Percentiles rank a stretch among this genome's conserved stretches.
phyloP scores from a whole-genome alignment of 2,329 filamentous ascomycete species.

The Daldinia sp. region DNA sequence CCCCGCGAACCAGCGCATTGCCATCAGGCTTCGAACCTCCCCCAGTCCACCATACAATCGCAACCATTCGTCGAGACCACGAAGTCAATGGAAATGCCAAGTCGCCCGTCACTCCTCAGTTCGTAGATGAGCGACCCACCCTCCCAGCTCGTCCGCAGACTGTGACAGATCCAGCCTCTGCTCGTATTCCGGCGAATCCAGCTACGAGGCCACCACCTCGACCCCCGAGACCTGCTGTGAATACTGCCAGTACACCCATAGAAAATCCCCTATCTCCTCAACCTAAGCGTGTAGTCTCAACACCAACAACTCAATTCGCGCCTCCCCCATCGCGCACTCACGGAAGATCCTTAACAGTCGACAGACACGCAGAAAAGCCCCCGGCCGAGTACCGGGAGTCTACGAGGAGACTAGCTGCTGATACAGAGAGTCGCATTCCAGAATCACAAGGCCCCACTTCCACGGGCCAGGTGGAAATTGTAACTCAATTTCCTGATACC shows the following conservation, averaged over 20 bases:
- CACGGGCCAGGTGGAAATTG: slow-evolving; percentile 60
- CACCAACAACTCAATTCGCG: slow-evolving; percentile 58
- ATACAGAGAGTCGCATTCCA: slow-evolving; percentile 34
- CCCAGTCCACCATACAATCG: slow-evolving; percentile 63
- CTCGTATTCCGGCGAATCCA: slow-evolving; percentile 47
- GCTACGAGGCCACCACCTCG: slow-evolving; percentile 58
- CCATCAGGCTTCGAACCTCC: slow-evolving; percentile 63
- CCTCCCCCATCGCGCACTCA: slow-evolving; percentile 59
- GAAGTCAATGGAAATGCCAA: slow-evolving; percentile 57
- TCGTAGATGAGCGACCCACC: slow-evolving; percentile 61
- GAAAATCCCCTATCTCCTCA: slow-evolving; percentile 45
- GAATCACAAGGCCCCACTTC: slow-evolving; percentile 43
- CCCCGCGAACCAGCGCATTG: slow-evolving; percentile 51
- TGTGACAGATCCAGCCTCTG: slow-evolving; percentile 51
- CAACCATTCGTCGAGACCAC: slow-evolving; percentile 58
- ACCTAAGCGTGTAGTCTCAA: slow-evolving; percentile 60
- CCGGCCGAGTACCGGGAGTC: slow-evolving; percentile 55
- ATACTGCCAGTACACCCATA: slow-evolving; percentile 38
- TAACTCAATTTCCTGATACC: slow-evolving; percentile 82
- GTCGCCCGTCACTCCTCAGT: slow-evolving; percentile 56
- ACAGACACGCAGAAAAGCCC: slow-evolving; percentile 56
- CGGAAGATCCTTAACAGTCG: slow-evolving; percentile 64
- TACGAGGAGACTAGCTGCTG: slow-evolving; percentile 43
- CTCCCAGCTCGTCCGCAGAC: slow-evolving; percentile 63
- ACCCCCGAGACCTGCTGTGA: slow-evolving; percentile 55